Percentiles rank a stretch among this genome's conserved stretches.
Evolutionary conservation across 1,139 yeast species (phyloP).

Genomic region (Taphrina communis): DNA sequence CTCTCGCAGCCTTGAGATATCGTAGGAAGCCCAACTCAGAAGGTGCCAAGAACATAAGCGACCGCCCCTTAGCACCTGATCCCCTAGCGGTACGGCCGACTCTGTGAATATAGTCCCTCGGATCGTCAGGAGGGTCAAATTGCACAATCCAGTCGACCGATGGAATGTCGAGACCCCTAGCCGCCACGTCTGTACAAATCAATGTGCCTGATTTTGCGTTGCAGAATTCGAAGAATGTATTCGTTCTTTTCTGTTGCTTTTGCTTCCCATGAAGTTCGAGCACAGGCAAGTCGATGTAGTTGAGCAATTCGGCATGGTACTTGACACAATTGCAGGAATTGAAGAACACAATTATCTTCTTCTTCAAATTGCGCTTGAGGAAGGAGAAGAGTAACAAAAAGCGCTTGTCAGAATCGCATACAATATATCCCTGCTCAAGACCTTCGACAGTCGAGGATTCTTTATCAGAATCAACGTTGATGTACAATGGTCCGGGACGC

Average conservation of each 20-base stretch:
- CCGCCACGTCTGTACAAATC: constrained; percentile 97
- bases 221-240: constrained; percentile 96
- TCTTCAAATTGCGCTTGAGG: constrained; percentile 80
- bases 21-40: constrained; percentile 92
- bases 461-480: constrained; percentile 75
- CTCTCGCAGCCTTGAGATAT: constrained; percentile 94
- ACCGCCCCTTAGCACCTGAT: constrained; percentile 85
- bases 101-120: constrained; percentile 95
- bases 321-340: constrained; percentile 97
- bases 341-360: constrained; percentile 90
- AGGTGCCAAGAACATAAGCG: constrained; percentile 92
- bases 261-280: constrained; percentile 96
- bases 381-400: constrained; percentile 88
- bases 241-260: constrained; percentile 96
- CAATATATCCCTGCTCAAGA: constrained; percentile 96
- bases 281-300: constrained; percentile 95
- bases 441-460: constrained; percentile 92
- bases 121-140: constrained; percentile 98
- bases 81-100: constrained; percentile 99
- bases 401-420: constrained; percentile 93
- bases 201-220: constrained; percentile 93
- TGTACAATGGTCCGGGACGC: constrained; percentile 92
- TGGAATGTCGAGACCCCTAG: constrained; percentile 96
- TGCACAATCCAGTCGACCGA: constrained; percentile 98
- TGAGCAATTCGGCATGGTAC: constrained; percentile 90